Evolutionary conservation across 1,139 yeast genomes (phyloP).

Genomic region (Pichiaceae sp.): DNA sequence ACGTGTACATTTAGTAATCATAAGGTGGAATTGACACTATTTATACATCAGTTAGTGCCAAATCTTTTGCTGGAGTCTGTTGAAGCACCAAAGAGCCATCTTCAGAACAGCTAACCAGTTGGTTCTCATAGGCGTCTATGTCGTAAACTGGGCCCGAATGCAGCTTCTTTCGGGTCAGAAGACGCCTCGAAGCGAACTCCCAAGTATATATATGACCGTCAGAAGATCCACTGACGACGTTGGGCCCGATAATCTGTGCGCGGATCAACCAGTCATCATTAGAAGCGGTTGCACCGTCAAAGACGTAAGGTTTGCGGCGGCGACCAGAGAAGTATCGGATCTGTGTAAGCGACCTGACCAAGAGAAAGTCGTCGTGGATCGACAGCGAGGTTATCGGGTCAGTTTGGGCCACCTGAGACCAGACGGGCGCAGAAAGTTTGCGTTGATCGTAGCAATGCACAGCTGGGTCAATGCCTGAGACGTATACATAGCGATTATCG

Average conservation of each 20-base stretch:
- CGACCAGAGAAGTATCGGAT: conserved; percentile 51
- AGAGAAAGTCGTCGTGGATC: conserved; percentile 38
- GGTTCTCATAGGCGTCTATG: conserved; percentile 38
- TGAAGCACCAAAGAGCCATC: conserved; percentile 45
- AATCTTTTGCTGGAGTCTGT: no score
- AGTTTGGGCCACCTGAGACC: conserved; percentile 37
- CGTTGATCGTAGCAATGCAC: conserved; percentile 51
- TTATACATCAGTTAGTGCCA: no score
- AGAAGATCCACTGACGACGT: conserved; percentile 41
- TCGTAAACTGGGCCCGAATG: conserved; percentile 58
- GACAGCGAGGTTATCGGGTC: conserved; percentile 41
- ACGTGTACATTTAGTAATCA: no score
- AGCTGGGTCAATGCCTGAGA: conserved; percentile 62
- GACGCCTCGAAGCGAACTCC: conserved; percentile 45
- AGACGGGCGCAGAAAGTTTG: conserved; percentile 30
- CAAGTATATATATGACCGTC: conserved; percentile 53
- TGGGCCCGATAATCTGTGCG: conserved; percentile 28
- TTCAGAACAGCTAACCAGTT: conserved; percentile 37
- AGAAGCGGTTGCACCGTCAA: conserved; percentile 54
- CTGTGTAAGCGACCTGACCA: conserved; percentile 50
- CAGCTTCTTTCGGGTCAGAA: conserved; percentile 44
- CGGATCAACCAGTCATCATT: conserved; percentile 46
- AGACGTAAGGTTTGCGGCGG: conserved; percentile 36
- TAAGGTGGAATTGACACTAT: no score
- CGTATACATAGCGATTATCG: conserved; percentile 36